Conservation (phyloP, 2,329 filamentous ascomycete species). For the Blumeriella jaapii region DNA sequence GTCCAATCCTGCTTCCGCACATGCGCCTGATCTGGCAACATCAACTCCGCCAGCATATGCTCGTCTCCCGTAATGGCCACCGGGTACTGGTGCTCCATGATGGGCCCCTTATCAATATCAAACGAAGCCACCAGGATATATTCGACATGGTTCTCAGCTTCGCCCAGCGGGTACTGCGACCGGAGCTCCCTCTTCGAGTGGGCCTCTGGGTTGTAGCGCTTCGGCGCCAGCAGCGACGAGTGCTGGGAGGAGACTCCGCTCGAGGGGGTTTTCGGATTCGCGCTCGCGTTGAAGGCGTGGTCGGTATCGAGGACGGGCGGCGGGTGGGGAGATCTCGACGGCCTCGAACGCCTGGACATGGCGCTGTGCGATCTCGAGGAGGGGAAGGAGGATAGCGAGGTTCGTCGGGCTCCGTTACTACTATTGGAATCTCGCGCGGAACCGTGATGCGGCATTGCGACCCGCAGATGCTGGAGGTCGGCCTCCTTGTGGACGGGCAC, state of each 20-base stretch:
- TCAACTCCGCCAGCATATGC: constrained; percentile 94
- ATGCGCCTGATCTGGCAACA: constrained; percentile 95
- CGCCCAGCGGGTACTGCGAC: constrained; percentile 65
- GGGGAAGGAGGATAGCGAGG: constrained; percentile 52
- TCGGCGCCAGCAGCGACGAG: constrained; percentile 44
- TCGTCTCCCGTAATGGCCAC: constrained; percentile 93
- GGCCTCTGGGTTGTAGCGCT: constrained; percentile 39
- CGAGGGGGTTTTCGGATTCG: constrained; percentile 48
- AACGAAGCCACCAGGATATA: constrained; percentile 97
- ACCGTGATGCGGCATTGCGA: constrained; percentile 17
- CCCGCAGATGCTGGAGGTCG: constrained; percentile 1
- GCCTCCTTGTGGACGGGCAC: constrained; percentile 5
- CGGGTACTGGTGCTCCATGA: constrained; percentile 98
- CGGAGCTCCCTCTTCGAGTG: constrained; percentile 46
- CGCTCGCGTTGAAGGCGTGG: constrained; percentile 46
- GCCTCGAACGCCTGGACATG: constrained; percentile 41
- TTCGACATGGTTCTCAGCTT: constrained; percentile 86
- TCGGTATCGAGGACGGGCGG: constrained; percentile 37
- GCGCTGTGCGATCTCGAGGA: constrained; percentile 47
- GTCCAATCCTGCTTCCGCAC: constrained; percentile 96
- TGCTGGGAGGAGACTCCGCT: constrained; percentile 47
- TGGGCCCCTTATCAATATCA: constrained; percentile 87
- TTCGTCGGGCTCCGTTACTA: constrained; percentile 30
- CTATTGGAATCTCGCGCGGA: constrained; percentile 25
- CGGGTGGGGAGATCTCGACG: constrained; percentile 42